phyloP scores from a whole-genome alignment of 2,329 filamentous ascomycete genomes.

The Pyrenochaeta sp. region DNA sequence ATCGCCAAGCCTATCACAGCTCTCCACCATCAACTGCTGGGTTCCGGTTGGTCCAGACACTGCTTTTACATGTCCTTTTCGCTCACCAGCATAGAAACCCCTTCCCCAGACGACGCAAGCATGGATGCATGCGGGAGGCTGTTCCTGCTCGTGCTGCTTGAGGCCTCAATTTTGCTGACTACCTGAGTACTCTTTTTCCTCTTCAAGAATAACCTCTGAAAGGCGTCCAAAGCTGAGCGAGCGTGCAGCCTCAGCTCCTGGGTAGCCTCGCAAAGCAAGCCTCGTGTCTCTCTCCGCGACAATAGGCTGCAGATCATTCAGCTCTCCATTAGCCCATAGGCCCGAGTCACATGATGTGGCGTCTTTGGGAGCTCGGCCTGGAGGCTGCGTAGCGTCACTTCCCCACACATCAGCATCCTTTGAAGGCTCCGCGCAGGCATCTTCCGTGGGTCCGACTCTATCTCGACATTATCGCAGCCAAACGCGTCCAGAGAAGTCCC shows the following conservation, averaged over 20 bases:
- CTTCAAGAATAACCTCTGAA: neutral
- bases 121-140: neutral
- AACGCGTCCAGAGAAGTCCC: no score
- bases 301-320: neutral
- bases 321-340: constrained; percentile 9
- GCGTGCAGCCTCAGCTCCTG: constrained; percentile 3
- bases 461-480: no score
- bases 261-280: constrained; percentile 6
- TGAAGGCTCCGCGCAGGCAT: constrained; percentile 8
- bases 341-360: constrained; percentile 15
- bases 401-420: constrained; percentile 7
- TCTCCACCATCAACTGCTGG: constrained; percentile 2
- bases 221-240: constrained; percentile 7
- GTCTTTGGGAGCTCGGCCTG: neutral
- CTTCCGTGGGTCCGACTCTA: constrained; percentile 9
- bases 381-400: constrained; percentile 3
- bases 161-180: no score
- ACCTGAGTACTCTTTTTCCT: no score
- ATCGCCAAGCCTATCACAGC: constrained; percentile 2
- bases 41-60: constrained; percentile 5
- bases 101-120: neutral
- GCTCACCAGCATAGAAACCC: neutral
- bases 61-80: neutral
- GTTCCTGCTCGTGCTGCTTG: neutral
- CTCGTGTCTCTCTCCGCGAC: constrained; percentile 7